Conservation (phyloP, 1,284 basidiomycete species). For the Papiliotrema laurentii region DNA sequence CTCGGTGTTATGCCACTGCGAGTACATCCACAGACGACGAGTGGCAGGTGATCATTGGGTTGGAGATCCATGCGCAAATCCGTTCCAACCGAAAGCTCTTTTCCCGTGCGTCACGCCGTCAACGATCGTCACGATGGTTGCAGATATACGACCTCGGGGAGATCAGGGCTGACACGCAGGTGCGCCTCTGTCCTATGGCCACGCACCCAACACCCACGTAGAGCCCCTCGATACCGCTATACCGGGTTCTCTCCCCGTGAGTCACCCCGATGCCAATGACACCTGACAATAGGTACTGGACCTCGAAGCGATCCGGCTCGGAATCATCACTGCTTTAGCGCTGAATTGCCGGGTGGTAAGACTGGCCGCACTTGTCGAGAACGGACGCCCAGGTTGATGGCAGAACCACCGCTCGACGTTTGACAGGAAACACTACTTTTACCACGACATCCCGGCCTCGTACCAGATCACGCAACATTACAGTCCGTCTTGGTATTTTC, state of each 20-base stretch:
- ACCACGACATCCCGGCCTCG: slow-evolving; percentile 86
- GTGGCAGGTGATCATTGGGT: slow-evolving; percentile 84
- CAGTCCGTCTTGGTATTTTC: slow-evolving; percentile 50
- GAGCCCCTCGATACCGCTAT: slow-evolving; percentile 82
- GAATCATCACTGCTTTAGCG: slow-evolving; percentile 75
- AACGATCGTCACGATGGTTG: too few species aligned
- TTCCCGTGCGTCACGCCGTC: slow-evolving; percentile 60
- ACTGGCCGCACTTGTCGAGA: neutral
- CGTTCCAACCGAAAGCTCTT: slow-evolving; percentile 84
- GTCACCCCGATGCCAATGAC: slow-evolving; percentile 22
- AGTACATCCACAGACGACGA: slow-evolving; percentile 39
- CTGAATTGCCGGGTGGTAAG: slow-evolving; percentile 62
- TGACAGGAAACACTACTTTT: slow-evolving; percentile 98
- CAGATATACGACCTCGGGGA: slow-evolving; percentile 1
- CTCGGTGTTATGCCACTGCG: neutral
- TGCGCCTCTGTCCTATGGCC: slow-evolving; percentile 31
- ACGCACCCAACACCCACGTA: slow-evolving; percentile 60
- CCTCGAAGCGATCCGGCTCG: slow-evolving; percentile 71
- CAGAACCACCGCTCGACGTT: slow-evolving; percentile 70
- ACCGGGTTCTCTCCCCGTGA: slow-evolving; percentile 86
- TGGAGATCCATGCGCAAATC: slow-evolving; percentile 94
- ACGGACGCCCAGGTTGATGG: neutral
- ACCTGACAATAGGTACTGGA: slow-evolving; percentile 62
- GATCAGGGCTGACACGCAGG: slow-evolving; percentile 10
- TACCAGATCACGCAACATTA: slow-evolving; percentile 98